Base-by-base conservation (phyloP, 2,329 filamentous ascomycete species). In the Tolypocladium album region DNA sequence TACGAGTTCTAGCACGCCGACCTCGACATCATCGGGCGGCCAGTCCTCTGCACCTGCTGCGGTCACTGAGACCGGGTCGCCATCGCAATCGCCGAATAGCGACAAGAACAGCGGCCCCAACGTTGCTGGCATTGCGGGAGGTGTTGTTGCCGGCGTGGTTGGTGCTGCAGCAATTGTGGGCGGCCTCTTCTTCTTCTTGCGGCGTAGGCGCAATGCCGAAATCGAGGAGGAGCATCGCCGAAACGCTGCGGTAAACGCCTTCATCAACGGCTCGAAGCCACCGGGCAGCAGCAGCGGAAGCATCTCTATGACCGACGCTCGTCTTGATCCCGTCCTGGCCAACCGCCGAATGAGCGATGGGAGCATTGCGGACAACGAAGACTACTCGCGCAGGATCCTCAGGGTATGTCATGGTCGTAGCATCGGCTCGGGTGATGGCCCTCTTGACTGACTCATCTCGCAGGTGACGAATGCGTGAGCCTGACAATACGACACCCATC, bases 331-430 rank as follows among this genome's bases (percentile, higher is more conserved):
- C 9, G 87, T 92, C 64, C 87, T 95, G 82, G 87, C 88, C 61
- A 85, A 92, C 67, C 83, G 91, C 70, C 85, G 92, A 74, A 83
- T 93, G 78, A 97, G 93, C 76, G 90, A 94, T 69, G 93, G 93
- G 67, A 97, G 92, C 75, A 97, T 97, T 74, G 93, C 92, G 58
- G 93, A 97, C 74, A 95, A 97, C 76, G 87, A 96, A 76, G 93
- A 97, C 74, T 97, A 96, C 78, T 97, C 93, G 64, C 86, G 93
- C 77, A 89, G 90, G 77, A 97, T 97, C 75, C 83, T 97, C 71
- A 90, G 95, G 86, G 93, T 96, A 82, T 66, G 84, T 78, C 60
- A 56, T 12, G 9, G 6, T 2, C 34, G 17, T 52, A 20, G 22
- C 6, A 1, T 1, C 4, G 9, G 9, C 13, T 1, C 34, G 7